These are phyloP conservation scores for Oligophagozyma castellii DNA, from an alignment of 1,139 yeast species.

Conservation along the genomic window DNA sequence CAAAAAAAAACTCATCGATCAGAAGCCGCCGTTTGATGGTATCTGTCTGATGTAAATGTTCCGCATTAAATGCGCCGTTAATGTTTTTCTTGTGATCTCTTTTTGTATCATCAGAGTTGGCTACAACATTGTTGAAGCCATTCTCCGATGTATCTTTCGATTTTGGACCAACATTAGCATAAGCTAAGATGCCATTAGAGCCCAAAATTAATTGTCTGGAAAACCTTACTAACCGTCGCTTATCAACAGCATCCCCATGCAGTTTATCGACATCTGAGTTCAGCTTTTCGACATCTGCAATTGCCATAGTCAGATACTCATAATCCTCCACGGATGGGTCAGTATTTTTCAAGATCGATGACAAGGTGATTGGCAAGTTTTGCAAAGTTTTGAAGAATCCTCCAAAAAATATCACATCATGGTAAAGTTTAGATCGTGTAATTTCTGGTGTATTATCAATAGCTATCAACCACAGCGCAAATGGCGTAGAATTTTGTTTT, in stretches of 20 bases:
- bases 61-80: too few species aligned
- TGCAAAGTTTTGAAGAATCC: conserved; percentile 68
- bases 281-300: conserved; percentile 33
- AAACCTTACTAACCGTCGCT: conserved; percentile 34
- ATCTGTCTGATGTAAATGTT: too few species aligned
- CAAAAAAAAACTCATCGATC: conserved; percentile 30
- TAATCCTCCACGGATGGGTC: conserved; percentile 43
- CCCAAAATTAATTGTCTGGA: conserved; percentile 39
- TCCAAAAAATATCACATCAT: conserved; percentile 50
- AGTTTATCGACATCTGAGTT: conserved; percentile 38
- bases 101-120: too few species aligned
- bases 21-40: too few species aligned
- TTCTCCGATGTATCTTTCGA: conserved; percentile 7
- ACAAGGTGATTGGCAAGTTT: conserved; percentile 52
- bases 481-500: conserved; percentile 36
- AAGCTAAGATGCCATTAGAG: conserved; percentile 21
- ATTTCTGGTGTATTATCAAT: conserved; percentile 33
- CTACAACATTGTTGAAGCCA: too few species aligned
- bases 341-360: conserved; percentile 41
- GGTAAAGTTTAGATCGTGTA: conserved; percentile 33
- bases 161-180: conserved; percentile 16
- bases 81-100: too few species aligned
- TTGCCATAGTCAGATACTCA: conserved; percentile 39
- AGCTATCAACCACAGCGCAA: conserved; percentile 34
- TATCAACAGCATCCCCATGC: conserved; percentile 43